Evolutionary conservation across 495 filamentous ascomycete genomes (phyloP), one percentile per base, ranked within the genome.

Genomic region (Hypoxylon cercidicola): DNA sequence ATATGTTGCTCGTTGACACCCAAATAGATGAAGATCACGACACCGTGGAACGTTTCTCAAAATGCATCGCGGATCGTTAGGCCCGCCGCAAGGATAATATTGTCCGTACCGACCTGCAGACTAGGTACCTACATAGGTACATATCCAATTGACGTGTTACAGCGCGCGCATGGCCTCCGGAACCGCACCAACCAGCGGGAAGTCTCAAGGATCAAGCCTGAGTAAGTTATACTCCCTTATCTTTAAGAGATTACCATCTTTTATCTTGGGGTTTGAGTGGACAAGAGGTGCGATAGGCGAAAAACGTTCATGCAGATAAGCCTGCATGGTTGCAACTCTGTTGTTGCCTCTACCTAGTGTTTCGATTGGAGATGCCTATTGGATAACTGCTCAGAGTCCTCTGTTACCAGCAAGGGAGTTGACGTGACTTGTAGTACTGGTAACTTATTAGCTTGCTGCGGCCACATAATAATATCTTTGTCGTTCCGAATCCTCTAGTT

Each of bases 281-380:
- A 62, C 53, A 28, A 48, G 41, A 53, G 35, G 28, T 59, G 54
- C 64, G 64, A 68, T 68, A 68, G 54, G 53, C 64, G 64, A 68
- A 59, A 37, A 57, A 55, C 54, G 55, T 60, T 53, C 45, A 60
- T 68, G 65, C 65, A 68, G 65, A 68, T 68, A 68, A 64, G 46
- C 65, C 35, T 64, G 65, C 65, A 68, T 64, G 32, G 32, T 37
- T 68, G 44, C 39, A 32, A 68, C 60, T 55, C 44, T 43, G 21
- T 35, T 43, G 52, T 45, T 68, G 55, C 9, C 45, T 60, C 46
- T 62, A 25, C n/a, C n/a, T n/a, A n/a, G n/a, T 60, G 60, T 21
- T 15, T 19, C 55, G 51, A 64, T 60, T 64, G 55, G 58, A 16
- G 15, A 49, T 13, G n/a, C 49, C 19, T 32, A 63, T 68, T 63